A percentile compares a stretch with the other conserved stretches of the same genome.
These are phyloP conservation scores for Trichosporon coremiiforme DNA, from an alignment of 1,284 basidiomycete species.

Conservation along the genomic window DNA sequence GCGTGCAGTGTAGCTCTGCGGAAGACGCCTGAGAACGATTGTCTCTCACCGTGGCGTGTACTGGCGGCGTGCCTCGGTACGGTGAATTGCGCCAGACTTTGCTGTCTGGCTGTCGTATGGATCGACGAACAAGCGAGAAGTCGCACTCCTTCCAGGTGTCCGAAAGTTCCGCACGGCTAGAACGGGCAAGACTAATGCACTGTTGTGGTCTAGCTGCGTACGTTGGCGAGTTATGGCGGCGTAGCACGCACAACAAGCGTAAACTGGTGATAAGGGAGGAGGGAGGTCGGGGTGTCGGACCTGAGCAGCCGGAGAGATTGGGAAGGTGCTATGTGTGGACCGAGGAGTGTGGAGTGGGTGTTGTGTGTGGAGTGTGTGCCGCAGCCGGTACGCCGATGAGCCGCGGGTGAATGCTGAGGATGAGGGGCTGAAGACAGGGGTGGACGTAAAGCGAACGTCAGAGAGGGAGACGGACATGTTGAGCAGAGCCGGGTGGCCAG, in stretches of 20 bases:
- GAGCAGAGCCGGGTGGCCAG: neutral
- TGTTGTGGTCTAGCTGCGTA: no score
- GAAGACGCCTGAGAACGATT: neutral
- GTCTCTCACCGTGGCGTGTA: neutral
- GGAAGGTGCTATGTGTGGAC: neutral
- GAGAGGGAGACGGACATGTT: neutral
- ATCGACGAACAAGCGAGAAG: neutral
- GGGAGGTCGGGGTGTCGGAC: no score
- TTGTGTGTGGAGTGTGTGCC: no score
- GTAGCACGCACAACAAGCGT: neutral
- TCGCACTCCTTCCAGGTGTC: neutral
- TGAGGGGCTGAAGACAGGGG: neutral
- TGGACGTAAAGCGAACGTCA: neutral
- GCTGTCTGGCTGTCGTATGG: neutral
- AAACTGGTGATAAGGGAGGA: no score
- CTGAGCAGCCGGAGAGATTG: neutral
- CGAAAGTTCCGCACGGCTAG: neutral
- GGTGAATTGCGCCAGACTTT: slow-evolving; percentile 7
- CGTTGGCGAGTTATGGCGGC: neutral
- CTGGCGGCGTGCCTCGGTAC: neutral
- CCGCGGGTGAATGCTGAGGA: neutral
- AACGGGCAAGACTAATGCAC: no score
- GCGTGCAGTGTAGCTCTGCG: neutral
- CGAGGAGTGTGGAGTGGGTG: neutral
- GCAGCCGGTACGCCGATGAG: neutral